Evolutionary conservation across 371 early-diverging fungal genomes (phyloP).

Genomic region (Rhizopus arrhizus): DNA sequence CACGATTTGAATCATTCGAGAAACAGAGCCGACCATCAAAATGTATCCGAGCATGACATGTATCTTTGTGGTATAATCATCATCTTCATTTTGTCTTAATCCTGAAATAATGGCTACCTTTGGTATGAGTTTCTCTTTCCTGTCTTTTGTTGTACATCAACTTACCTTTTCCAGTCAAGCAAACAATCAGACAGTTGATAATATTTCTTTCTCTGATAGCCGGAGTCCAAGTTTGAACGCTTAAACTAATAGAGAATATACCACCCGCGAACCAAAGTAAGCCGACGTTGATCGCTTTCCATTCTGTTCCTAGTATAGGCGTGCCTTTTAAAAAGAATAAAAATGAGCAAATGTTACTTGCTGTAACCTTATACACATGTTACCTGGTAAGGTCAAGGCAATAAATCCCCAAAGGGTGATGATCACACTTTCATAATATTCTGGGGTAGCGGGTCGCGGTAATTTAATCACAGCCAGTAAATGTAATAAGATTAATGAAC

Average conservation of each 20-base stretch:
- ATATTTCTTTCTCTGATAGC: slow-evolving; percentile 31
- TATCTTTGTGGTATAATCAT: slow-evolving; percentile 31
- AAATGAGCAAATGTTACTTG: too few species aligned
- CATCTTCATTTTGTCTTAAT: slow-evolving; percentile 23
- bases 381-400: slow-evolving; percentile 26
- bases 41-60: slow-evolving; percentile 45
- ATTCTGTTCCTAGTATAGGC: slow-evolving; percentile 30
- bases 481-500: slow-evolving; percentile 39
- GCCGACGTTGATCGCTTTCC: slow-evolving; percentile 33
- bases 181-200: slow-evolving; percentile 25
- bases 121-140: background rate
- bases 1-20: slow-evolving; percentile 39
- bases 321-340: slow-evolving; percentile 12
- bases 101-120: slow-evolving; percentile 24
- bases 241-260: slow-evolving; percentile 32
- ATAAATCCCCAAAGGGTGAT: slow-evolving; percentile 42
- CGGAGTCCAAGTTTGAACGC: slow-evolving; percentile 34
- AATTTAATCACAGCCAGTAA: slow-evolving; percentile 36
- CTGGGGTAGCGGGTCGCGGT: slow-evolving; percentile 46
- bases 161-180: slow-evolving; percentile 34
- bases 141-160: background rate
- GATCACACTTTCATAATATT: slow-evolving; percentile 50
- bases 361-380: background rate
- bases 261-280: slow-evolving; percentile 40
- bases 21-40: slow-evolving; percentile 36